Evolutionary conservation across 2,329 filamentous ascomycete species (phyloP).

Genomic region (Pseudogymnoascus verrucosus): DNA sequence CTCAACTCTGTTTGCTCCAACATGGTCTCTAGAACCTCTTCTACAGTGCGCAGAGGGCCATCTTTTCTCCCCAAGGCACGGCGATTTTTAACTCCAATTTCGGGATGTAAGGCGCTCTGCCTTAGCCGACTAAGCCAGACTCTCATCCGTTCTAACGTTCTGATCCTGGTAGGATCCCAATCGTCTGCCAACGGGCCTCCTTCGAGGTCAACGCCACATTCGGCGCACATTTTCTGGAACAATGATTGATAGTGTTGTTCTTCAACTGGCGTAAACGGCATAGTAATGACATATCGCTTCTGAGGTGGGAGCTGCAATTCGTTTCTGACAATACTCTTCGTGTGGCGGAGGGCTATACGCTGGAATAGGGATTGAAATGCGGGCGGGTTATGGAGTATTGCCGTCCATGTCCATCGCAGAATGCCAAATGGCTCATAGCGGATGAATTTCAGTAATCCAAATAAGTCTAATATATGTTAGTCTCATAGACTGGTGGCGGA

Average conservation of each 20-base stretch:
- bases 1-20: constrained; percentile 70
- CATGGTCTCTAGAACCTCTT: constrained; percentile 85
- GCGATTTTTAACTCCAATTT: constrained; percentile 62
- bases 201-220: constrained; percentile 54
- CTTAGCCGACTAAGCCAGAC: constrained; percentile 69
- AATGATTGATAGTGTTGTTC: constrained; percentile 79
- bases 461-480: constrained; percentile 50
- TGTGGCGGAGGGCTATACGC: constrained; percentile 71
- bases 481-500: background rate
- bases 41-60: constrained; percentile 68
- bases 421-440: constrained; percentile 67
- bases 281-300: constrained; percentile 76
- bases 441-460: constrained; percentile 74
- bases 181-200: constrained; percentile 54
- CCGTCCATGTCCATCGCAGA: background rate
- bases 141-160: constrained; percentile 63
- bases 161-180: constrained; percentile 46
- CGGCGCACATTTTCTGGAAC: constrained; percentile 66
- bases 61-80: constrained; percentile 53
- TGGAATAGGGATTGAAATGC: constrained; percentile 64
- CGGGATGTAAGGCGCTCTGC: constrained; percentile 78
- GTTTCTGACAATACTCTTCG: constrained; percentile 69
- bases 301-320: constrained; percentile 77
- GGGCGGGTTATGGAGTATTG: constrained; percentile 40
- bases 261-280: constrained; percentile 85